These are phyloP conservation scores for Anthoceros angustus DNA, from an alignment of 225 moss, liverwort and hornwort genomes.

Conservation along the genomic window DNA sequence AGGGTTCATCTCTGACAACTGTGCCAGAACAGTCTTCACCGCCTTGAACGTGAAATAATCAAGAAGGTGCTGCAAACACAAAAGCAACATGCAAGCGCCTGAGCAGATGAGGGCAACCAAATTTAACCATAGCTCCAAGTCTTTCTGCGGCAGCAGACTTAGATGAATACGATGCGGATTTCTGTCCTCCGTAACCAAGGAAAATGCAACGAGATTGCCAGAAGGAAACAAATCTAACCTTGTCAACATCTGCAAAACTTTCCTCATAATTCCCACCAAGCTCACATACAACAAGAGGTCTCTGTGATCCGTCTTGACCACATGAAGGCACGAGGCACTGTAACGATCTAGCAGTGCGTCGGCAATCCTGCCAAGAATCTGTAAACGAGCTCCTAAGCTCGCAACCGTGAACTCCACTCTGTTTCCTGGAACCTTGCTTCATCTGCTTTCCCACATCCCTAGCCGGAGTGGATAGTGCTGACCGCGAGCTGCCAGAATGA, in stretches of 20 bases:
- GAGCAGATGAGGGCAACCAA: no score
- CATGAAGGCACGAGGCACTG: neutral
- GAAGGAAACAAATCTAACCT: neutral
- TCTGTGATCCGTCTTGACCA: neutral
- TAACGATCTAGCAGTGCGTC: neutral
- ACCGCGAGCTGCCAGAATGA: neutral
- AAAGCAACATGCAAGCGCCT: neutral
- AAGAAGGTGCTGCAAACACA: slow-evolving; percentile 63
- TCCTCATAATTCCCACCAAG: slow-evolving; percentile 1
- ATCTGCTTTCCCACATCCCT: neutral
- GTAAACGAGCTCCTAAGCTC: neutral
- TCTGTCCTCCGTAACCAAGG: neutral
- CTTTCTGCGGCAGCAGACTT: neutral
- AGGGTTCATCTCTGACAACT: slow-evolving; percentile 92
- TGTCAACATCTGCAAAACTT: neutral
- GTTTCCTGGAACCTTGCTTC: neutral
- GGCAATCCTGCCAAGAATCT: neutral
- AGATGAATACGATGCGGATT: neutral
- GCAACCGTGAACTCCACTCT: neutral
- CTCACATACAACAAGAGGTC: neutral
- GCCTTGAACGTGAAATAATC: slow-evolving; percentile 91
- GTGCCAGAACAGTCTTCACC: slow-evolving; percentile 86
- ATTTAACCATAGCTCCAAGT: neutral
- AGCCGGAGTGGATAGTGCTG: neutral
- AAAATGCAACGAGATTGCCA: neutral